These are phyloP conservation scores for Clarireedia sp. DNA, from an alignment of 2,329 filamentous ascomycete genomes.

Conservation along the genomic window DNA sequence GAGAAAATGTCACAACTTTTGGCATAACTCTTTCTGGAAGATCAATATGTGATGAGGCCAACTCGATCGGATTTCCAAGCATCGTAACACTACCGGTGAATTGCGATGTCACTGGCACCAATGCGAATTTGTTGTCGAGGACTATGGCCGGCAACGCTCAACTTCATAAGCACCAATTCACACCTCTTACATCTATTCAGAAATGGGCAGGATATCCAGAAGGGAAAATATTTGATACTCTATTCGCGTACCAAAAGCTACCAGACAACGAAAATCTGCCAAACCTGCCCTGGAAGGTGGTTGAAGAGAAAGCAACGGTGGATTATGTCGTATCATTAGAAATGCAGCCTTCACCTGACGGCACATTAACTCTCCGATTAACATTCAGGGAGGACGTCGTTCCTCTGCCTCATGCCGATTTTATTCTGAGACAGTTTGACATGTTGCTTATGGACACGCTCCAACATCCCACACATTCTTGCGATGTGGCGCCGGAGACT, in stretches of 20 bases:
- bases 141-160: constrained; percentile 60
- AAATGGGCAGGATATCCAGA: constrained; percentile 59
- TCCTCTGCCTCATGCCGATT: constrained; percentile 56
- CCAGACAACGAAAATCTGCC: constrained; percentile 19
- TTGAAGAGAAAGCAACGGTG: constrained; percentile 59
- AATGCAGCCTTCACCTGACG: constrained; percentile 48
- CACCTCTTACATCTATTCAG: constrained; percentile 64
- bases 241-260: constrained; percentile 74
- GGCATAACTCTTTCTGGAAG: constrained; percentile 75
- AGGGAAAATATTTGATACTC: constrained; percentile 68
- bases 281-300: constrained; percentile 46
- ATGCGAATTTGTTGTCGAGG: constrained; percentile 47
- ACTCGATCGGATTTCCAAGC: constrained; percentile 62
- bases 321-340: constrained; percentile 81
- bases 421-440: constrained; percentile 68
- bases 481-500: constrained; percentile 17
- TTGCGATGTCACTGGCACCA: constrained; percentile 46
- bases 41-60: constrained; percentile 48
- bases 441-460: constrained; percentile 53
- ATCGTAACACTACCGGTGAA: constrained; percentile 73
- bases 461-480: constrained; percentile 35
- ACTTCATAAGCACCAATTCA: constrained; percentile 63
- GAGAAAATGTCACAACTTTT: constrained; percentile 66
- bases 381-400: constrained; percentile 59
- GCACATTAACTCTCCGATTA: constrained; percentile 51